Evolutionary conservation across 305 asterid genomes (phyloP), one percentile per base, ranked within the genome.

Genomic region (Solanum hybrid): DNA sequence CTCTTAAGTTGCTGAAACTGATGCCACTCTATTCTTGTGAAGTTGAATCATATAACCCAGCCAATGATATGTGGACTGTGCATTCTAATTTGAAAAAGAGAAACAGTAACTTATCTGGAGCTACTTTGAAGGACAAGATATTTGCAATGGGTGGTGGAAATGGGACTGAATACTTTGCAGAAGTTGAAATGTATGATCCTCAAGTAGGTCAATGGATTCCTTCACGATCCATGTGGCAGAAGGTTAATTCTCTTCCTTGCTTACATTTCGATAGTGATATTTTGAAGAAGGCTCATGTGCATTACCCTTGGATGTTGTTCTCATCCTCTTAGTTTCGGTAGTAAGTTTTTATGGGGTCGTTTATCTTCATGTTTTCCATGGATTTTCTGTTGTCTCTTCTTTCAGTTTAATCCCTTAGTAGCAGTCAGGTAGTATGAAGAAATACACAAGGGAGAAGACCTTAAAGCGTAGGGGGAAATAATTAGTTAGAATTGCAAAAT

Each of bases 131-230:
- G 83, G 96, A 94, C 88, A 96, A 94, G 89, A 90, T 97, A 41
- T 97, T 89, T 92, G 97, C 97, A 39, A 73, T 96, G 68, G 99
- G 99, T 88, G 99, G 99, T 89, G 98, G 98, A 87, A 92, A 94
- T 90, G 96, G 96, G 84, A 31, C 10, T 65, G 95, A 93, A 12
- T 89, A 94, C 93, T 95, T 95, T 91, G 92, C 98, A 73, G 93
- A 91, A 75, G 97, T 95, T 87, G 97, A 95, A 89, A 95, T 96
- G 98, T 94, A 94, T 31, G 99, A 97, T 90, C 92, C 94, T 17
- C 89, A 92, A 89, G 89, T 94, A 91, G 98, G 98, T 38, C 92
- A 94, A 76, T 97, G 99, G 99, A 95, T 95, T 89, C 72, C 93
- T 80, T 93, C 96, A 45, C 96, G 94, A 90, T 95, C 99, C 61